phyloP scores from a whole-genome alignment of 2,329 filamentous ascomycete genomes.

The Talaromyces atroroseus region DNA sequence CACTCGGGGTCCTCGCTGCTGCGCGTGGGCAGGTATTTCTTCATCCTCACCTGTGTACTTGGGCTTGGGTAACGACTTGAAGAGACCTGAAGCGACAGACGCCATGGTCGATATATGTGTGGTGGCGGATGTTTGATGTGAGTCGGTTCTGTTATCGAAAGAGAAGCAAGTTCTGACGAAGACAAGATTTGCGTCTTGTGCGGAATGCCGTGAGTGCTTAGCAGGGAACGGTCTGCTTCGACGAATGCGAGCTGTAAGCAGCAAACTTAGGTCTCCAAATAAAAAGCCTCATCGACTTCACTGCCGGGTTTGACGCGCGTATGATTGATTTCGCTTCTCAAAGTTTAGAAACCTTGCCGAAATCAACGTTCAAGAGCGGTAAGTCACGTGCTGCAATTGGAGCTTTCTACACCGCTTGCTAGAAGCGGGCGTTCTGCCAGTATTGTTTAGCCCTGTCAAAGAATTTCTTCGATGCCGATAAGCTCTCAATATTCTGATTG shows the following conservation, averaged over 20 bases:
- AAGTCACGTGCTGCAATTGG: not conserved
- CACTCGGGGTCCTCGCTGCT: constrained; percentile 75
- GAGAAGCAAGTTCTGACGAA: constrained; percentile 4
- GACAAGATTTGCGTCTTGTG: constrained; percentile 6
- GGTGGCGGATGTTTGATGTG: not conserved
- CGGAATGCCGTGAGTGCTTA: not conserved
- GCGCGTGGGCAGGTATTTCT: constrained; percentile 64
- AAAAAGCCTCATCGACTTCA: not conserved
- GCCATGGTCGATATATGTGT: constrained; percentile 46
- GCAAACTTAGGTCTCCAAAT: not conserved
- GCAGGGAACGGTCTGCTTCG: not conserved
- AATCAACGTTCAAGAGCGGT: not conserved
- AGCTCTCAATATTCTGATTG: no score
- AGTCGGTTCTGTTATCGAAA: not conserved
- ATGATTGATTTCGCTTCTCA: not conserved
- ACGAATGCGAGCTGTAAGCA: not conserved
- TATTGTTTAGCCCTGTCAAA: no score
- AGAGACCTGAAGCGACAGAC: constrained; percentile 65
- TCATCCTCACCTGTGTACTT: constrained; percentile 89
- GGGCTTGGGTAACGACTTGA: constrained; percentile 77
- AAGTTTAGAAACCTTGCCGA: not conserved
- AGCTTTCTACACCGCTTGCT: not conserved
- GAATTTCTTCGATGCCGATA: no score
- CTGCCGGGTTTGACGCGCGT: not conserved
- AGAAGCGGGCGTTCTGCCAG: not conserved